Percentiles rank a stretch among this genome's conserved stretches.
phyloP scores from a whole-genome alignment of 2,329 filamentous ascomycete species.

The Penicillium polonicum region DNA sequence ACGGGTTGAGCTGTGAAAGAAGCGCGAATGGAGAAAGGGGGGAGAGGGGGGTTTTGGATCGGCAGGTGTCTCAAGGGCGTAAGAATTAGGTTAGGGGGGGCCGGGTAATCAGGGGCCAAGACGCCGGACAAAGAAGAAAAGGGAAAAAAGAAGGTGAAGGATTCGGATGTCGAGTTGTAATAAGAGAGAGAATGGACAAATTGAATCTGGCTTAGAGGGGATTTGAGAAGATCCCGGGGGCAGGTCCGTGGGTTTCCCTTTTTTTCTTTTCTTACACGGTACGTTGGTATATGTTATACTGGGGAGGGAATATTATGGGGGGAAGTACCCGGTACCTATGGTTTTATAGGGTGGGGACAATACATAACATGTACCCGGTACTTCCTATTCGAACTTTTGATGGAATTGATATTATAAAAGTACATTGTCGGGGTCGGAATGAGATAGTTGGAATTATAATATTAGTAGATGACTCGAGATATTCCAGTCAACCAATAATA shows the following conservation, averaged over 20 bases:
- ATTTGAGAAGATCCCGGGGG: slow-evolving; percentile 4
- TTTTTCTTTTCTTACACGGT: slow-evolving; percentile 1
- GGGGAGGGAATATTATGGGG: neutral
- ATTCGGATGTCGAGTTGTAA: neutral
- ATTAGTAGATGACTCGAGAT: neutral
- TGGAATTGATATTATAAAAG: neutral
- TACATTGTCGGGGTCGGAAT: slow-evolving; percentile 4
- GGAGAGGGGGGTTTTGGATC: slow-evolving; percentile 11
- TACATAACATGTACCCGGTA: neutral
- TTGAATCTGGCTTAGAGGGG: slow-evolving; percentile 2
- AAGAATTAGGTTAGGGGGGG: slow-evolving; percentile 3
- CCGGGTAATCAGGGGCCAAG: slow-evolving; percentile 10
- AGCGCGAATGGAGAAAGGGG: slow-evolving; percentile 21
- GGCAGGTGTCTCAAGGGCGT: slow-evolving; percentile 11
- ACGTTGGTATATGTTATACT: neutral
- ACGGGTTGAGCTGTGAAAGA: slow-evolving; percentile 9
- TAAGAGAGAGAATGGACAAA: slow-evolving; percentile 11
- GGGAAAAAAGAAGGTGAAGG: slow-evolving; percentile 1
- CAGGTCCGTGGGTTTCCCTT: slow-evolving; percentile 10
- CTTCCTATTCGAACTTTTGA: neutral
- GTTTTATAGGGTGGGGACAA: neutral
- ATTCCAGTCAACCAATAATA: neutral
- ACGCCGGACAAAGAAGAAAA: neutral
- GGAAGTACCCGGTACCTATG: slow-evolving; percentile 7
- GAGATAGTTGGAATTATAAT: slow-evolving; percentile 4